Evolutionary conservation across 1,284 basidiomycete species (phyloP).

Genomic region (Uromyces viciae-fabae): DNA sequence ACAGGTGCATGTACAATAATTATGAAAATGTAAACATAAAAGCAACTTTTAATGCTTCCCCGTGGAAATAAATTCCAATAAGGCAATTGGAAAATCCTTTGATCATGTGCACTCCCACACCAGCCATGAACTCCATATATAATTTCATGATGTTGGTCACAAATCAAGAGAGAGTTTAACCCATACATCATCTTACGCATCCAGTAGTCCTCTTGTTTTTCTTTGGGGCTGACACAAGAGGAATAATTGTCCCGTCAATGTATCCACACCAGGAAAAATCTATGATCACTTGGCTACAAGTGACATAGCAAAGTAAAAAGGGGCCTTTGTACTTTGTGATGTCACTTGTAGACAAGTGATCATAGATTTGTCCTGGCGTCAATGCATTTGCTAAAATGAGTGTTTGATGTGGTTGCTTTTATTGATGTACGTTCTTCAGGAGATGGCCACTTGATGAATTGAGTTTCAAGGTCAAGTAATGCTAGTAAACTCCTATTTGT

Average conservation of each 20-base stretch:
- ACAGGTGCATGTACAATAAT: too few relatives aligned
- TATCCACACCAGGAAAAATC: too few relatives aligned
- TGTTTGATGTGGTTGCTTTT: too few relatives aligned
- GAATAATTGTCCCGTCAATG: constrained; percentile 1
- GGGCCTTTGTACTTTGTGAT: too few relatives aligned
- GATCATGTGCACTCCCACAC: constrained; percentile 23
- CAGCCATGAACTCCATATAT: constrained; percentile 5
- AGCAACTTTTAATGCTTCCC: too few relatives aligned
- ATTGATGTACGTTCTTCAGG: background rate
- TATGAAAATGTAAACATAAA: too few relatives aligned
- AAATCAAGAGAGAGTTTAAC: constrained; percentile 3
- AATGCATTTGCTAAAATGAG: background rate
- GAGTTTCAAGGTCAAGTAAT: background rate
- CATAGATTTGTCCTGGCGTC: too few relatives aligned
- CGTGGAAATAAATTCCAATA: too few relatives aligned
- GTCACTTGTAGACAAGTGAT: too few relatives aligned
- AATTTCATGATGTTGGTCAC: background rate
- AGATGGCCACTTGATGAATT: background rate
- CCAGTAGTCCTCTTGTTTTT: constrained; percentile 10
- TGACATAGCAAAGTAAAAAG: too few relatives aligned
- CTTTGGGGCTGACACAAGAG: background rate
- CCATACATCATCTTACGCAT: background rate
- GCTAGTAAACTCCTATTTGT: background rate
- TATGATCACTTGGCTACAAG: too few relatives aligned
- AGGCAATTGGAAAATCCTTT: background rate